Percentiles rank a stretch among this genome's conserved stretches.
phyloP scores from a whole-genome alignment of 768 basidiomycete species.

The Russula vinacea region DNA sequence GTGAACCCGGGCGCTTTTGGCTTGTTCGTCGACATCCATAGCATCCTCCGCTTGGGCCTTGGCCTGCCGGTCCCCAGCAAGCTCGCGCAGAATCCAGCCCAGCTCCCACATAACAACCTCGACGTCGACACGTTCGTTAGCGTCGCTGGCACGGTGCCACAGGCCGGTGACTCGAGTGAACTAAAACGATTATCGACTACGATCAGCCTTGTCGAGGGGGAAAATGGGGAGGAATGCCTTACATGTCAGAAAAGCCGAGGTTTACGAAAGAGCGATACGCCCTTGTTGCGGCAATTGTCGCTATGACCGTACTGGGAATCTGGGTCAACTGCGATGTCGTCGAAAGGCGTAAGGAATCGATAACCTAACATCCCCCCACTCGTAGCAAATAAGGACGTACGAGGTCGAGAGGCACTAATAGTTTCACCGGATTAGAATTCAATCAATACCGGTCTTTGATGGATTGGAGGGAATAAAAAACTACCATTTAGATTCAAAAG shows the following conservation, averaged over 20 bases:
- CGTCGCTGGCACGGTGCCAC: no score
- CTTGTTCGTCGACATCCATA: no score
- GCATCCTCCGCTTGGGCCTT: slow-evolving; percentile 52
- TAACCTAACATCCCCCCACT: neutral
- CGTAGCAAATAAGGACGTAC: neutral
- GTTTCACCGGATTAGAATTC: neutral
- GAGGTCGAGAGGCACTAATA: neutral
- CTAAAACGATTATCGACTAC: no score
- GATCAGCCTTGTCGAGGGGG: neutral
- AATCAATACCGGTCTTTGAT: neutral
- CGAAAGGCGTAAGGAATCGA: neutral
- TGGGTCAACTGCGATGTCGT: neutral
- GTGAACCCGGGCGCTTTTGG: no score
- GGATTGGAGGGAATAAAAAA: neutral
- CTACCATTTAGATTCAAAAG: neutral
- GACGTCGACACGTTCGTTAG: no score
- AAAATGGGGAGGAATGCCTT: neutral
- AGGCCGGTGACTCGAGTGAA: no score
- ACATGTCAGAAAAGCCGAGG: neutral
- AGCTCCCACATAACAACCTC: slow-evolving; percentile 96
- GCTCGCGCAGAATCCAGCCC: slow-evolving; percentile 90
- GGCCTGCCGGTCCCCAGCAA: slow-evolving; percentile 75
- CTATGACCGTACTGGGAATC: neutral
- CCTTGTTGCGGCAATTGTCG: neutral
- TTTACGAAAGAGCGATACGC: neutral